Percentiles rank a stretch among this genome's conserved stretches.
These are phyloP conservation scores for Prunus mume DNA, from an alignment of 306 rosid genomes.

Conservation along the genomic window DNA sequence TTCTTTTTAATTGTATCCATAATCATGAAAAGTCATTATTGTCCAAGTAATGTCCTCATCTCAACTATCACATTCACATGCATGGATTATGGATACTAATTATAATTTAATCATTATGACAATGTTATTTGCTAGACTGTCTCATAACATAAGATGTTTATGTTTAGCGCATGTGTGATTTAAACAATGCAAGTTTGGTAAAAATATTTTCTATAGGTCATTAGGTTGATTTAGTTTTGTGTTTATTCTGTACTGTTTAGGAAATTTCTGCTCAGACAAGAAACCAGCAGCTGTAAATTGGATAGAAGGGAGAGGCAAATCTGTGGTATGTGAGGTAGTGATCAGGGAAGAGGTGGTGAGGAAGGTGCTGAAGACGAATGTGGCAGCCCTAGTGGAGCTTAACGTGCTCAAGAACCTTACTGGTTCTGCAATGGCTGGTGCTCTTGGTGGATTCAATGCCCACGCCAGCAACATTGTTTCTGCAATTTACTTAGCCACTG, in stretches of 20 bases:
- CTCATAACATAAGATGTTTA: no score
- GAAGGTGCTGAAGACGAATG: slow-evolving; percentile 24
- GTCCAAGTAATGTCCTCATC: no score
- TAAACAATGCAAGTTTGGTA: no score
- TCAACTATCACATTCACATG: no score
- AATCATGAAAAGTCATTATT: no score
- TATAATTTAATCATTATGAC: no score
- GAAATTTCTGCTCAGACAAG: slow-evolving; percentile 32
- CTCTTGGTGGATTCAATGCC: slow-evolving; percentile 29
- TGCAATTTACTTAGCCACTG: slow-evolving; percentile 24
- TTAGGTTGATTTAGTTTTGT: no score
- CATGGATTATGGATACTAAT: no score
- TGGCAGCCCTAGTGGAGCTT: slow-evolving; percentile 23
- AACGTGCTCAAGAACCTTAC: slow-evolving; percentile 29
- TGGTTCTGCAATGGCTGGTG: slow-evolving; percentile 30
- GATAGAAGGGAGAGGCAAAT: slow-evolving; percentile 29
- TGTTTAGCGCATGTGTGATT: no score
- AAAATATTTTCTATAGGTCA: no score
- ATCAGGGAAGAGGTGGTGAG: slow-evolving; percentile 16
- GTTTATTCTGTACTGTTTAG: not conserved
- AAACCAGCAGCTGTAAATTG: slow-evolving; percentile 29
- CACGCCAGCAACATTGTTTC: slow-evolving; percentile 29
- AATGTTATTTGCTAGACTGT: no score
- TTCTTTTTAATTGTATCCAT: not conserved
- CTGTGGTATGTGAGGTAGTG: slow-evolving; percentile 23